Evolutionary conservation across 768 basidiomycete genomes (phyloP).

Genomic region (Floccularia luteovirens): DNA sequence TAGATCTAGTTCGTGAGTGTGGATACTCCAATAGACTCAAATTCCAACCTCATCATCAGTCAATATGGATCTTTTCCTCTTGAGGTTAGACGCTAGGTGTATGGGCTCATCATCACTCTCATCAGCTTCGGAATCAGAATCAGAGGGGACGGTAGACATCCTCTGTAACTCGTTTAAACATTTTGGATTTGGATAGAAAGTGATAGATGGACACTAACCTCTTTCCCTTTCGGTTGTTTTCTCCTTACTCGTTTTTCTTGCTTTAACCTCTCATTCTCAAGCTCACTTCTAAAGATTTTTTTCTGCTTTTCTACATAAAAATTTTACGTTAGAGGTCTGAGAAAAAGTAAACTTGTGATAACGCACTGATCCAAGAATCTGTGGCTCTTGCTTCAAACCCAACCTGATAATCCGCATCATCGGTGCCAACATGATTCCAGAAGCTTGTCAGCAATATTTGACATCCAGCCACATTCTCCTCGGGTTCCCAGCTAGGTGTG

Average conservation of each 20-base stretch:
- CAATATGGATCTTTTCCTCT: no score
- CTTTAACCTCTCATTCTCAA: slow-evolving; percentile 7
- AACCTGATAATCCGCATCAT: slow-evolving; percentile 44
- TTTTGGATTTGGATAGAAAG: neutral
- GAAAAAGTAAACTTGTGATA: slow-evolving; percentile 1
- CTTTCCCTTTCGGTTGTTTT: no score
- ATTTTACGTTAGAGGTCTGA: neutral
- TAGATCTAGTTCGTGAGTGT: neutral
- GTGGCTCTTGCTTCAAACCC: slow-evolving; percentile 37
- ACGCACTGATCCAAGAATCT: slow-evolving; percentile 53
- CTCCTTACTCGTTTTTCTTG: slow-evolving; percentile 6
- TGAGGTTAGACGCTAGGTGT: no score
- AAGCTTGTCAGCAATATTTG: slow-evolving; percentile 54
- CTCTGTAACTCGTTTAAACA: neutral
- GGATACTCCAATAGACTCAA: neutral
- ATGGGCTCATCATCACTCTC: neutral
- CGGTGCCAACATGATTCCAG: slow-evolving; percentile 51
- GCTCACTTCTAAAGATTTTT: slow-evolving; percentile 17
- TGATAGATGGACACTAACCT: neutral
- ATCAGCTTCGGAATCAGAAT: neutral
- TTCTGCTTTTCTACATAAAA: slow-evolving; percentile 27
- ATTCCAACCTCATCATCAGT: no score
- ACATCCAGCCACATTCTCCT: slow-evolving; percentile 49
- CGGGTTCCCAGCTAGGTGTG: slow-evolving; percentile 62
- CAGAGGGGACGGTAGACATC: neutral